phyloP scores from a whole-genome alignment of 2,329 filamentous ascomycete genomes.

The Arthrobotrys sphaeroides region DNA sequence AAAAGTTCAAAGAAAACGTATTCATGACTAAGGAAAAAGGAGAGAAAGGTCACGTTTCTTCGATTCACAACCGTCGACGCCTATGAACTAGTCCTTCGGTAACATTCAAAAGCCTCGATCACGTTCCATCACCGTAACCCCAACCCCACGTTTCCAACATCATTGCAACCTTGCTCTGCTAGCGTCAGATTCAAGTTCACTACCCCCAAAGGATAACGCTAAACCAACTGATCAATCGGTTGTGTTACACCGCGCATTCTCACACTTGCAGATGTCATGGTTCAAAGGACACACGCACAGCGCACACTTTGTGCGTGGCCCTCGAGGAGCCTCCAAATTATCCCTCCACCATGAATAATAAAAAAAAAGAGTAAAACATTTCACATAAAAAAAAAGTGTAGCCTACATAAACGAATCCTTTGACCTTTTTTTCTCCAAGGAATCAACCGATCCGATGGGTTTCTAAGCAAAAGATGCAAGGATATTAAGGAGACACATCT shows the following conservation, averaged over 20 bases:
- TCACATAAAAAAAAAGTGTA: background rate
- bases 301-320: background rate
- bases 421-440: background rate
- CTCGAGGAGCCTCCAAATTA: background rate
- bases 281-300: background rate
- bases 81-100: no score
- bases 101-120: background rate
- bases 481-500: background rate
- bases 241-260: constrained; percentile 6
- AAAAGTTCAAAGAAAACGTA: background rate
- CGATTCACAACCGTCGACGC: background rate
- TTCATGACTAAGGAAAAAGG: no score
- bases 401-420: background rate
- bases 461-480: background rate
- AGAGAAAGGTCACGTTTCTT: no score
- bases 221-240: background rate
- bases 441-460: background rate
- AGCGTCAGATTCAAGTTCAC: constrained; percentile 15
- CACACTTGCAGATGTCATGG: constrained; percentile 4
- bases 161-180: background rate
- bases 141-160: constrained; percentile 20
- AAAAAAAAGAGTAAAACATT: no score
- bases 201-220: background rate
- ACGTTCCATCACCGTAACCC: background rate
- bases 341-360: background rate